These are phyloP conservation scores for Grosmannia serpens DNA, from an alignment of 2,329 filamentous ascomycete genomes.

Conservation along the genomic window DNA sequence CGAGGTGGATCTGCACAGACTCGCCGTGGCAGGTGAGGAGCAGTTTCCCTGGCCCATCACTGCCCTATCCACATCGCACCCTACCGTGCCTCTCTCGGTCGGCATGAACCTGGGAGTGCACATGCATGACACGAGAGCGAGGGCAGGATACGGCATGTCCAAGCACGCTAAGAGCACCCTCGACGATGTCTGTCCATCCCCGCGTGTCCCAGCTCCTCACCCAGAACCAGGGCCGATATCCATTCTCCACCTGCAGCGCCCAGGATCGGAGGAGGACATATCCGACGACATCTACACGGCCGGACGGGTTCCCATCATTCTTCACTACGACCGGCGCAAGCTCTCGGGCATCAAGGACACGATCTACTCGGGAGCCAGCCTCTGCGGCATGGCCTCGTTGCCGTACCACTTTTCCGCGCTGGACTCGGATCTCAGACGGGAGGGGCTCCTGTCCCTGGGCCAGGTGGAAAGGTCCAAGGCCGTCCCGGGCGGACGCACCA, in stretches of 20 bases:
- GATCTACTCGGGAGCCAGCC: slow-evolving; percentile 70
- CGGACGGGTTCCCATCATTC: slow-evolving; percentile 76
- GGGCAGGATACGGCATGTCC: slow-evolving; percentile 12
- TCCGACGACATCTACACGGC: slow-evolving; percentile 79
- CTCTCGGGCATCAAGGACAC: slow-evolving; percentile 69
- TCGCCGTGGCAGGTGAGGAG: slow-evolving; percentile 57
- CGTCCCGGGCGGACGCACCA: slow-evolving; percentile 44
- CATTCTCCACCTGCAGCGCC: slow-evolving; percentile 62
- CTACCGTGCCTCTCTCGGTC: slow-evolving; percentile 64
- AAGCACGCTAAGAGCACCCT: slow-evolving; percentile 26
- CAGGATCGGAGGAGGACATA: slow-evolving; percentile 36
- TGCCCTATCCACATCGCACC: slow-evolving; percentile 59
- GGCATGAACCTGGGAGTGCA: slow-evolving; percentile 74
- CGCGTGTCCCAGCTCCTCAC: slow-evolving; percentile 37
- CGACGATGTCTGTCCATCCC: slow-evolving; percentile 15
- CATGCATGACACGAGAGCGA: slow-evolving; percentile 62
- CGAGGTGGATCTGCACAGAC: slow-evolving; percentile 67
- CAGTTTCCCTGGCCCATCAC: slow-evolving; percentile 75
- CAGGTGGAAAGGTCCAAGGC: slow-evolving; percentile 42
- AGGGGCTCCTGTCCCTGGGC: slow-evolving; percentile 42
- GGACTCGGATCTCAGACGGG: slow-evolving; percentile 46
- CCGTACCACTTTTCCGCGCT: slow-evolving; percentile 55
- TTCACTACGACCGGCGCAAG: slow-evolving; percentile 79
- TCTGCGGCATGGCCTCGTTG: slow-evolving; percentile 61
- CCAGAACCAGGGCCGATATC: slow-evolving; percentile 73